Percentiles rank a stretch among this genome's conserved stretches.
These are phyloP conservation scores for Puccinia horiana DNA, from an alignment of 1,284 basidiomycete genomes.

Conservation along the genomic window DNA sequence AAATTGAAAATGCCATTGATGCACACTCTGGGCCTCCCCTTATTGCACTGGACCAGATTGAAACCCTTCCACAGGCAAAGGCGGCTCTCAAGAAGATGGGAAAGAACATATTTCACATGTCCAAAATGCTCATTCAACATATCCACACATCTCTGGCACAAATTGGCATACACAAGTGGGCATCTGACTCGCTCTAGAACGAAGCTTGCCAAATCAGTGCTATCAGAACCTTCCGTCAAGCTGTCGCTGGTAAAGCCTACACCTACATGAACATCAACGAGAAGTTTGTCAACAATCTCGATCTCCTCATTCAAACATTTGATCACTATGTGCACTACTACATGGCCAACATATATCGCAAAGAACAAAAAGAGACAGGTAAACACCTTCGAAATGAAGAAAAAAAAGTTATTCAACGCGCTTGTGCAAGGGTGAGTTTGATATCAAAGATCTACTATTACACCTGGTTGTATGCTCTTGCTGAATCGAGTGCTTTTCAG, in stretches of 20 bases:
- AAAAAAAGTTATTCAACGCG: neutral
- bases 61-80: neutral
- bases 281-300: neutral
- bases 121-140: neutral
- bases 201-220: conserved; percentile 9
- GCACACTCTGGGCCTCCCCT: neutral
- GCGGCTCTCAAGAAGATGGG: neutral
- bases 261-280: conserved; percentile 24
- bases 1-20: neutral
- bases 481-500: neutral
- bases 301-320: neutral
- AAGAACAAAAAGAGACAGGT: conserved; percentile 18
- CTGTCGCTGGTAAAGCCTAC: neutral
- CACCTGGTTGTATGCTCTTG: neutral
- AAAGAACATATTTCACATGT: neutral
- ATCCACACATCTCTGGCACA: neutral
- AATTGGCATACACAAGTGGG: neutral
- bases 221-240: neutral
- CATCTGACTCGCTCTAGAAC: conserved; percentile 16
- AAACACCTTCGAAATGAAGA: conserved; percentile 9
- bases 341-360: neutral
- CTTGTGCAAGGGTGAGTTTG: conserved; percentile 4
- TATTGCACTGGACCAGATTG: neutral
- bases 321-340: conserved; percentile 28
- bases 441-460: neutral